phyloP scores from a whole-genome alignment of 345 rosid genomes.

The Salix purpurea region DNA sequence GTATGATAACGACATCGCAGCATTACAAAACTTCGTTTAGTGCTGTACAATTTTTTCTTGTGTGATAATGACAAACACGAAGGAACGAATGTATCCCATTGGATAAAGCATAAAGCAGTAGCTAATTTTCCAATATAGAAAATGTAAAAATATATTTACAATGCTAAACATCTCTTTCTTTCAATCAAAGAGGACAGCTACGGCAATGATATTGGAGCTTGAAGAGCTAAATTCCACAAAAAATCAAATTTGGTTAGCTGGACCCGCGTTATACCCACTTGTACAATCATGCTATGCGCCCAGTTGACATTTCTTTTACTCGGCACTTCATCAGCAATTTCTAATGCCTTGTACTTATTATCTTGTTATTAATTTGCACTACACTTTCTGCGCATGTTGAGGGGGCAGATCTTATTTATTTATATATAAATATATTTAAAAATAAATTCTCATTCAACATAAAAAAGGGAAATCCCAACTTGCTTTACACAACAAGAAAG shows the following conservation, averaged over 20 bases:
- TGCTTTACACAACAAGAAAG: slow-evolving; percentile 21
- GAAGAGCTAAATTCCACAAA: background rate
- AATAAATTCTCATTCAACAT: too few species aligned
- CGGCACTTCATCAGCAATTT: background rate
- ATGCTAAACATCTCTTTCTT: slow-evolving; percentile 5
- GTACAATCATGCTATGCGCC: background rate
- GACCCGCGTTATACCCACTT: slow-evolving; percentile 8
- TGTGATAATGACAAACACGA: slow-evolving; percentile 21
- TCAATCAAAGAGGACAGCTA: slow-evolving; percentile 11
- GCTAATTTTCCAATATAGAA: background rate
- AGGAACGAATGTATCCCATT: slow-evolving; percentile 7
- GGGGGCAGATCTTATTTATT: background rate
- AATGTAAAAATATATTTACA: too few species aligned
- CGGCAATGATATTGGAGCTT: background rate
- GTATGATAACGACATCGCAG: too few species aligned
- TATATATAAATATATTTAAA: too few species aligned
- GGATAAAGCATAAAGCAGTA: background rate
- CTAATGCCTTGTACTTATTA: background rate
- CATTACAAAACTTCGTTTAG: too few species aligned
- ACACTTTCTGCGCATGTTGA: background rate
- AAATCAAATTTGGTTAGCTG: background rate
- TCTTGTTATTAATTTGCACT: too few species aligned
- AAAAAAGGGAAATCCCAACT: slow-evolving; percentile 11
- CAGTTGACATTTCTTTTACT: background rate
- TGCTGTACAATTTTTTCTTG: slow-evolving; percentile 3